Evolutionary conservation across 1,139 yeast species (phyloP), one percentile per base, ranked within the genome.

Genomic region (Kluyveromyces marxianus): DNA sequence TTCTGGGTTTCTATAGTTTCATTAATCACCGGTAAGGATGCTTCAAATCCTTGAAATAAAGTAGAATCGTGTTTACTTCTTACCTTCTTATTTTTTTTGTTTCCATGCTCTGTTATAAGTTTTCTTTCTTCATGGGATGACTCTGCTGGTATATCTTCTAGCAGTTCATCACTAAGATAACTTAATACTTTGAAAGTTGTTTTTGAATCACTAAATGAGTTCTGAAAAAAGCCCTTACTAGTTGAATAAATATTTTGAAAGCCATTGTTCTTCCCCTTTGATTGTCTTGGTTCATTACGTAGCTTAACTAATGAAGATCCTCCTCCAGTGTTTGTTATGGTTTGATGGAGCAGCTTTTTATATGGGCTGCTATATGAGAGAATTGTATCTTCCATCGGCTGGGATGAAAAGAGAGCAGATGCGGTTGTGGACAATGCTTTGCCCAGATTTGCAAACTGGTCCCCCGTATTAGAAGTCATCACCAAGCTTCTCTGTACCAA

Each of bases 1-100:
- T 51, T 54, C 25, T 55, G 58, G 30, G 50, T 41, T 45, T 51
- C 55, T 35, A 57, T 56, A 31, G 67, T 68, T 50, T 70, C 75
- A 51, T 72, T 65, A 26, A 72, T 62, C 33, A 72, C 73, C 1
- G 79, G 79, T 38, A 75, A 56, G 0, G 76, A 69, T 1, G 86
- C 87, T 52, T 70, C 74, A 56, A 81, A 83, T 0, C 88, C 89
- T 59, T 83, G 87, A 54, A 76, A 80, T 24, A 83, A 63, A 1
- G 86, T 76, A 21, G 48, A 54, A 28, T 49, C 57, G 36, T 34
- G 47, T 41, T 37, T 49, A 14, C 21, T 14, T 38, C 37, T 45
- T 51, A 32, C 49, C 44, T 41, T 42, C 14, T 14, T 27, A 14
- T 24, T 39, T 32, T 30, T 46, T 42, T 36, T 43, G 6, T 43